Conservation (phyloP, 352 stramenopile genomes). For the Plasmopara viticola region DNA sequence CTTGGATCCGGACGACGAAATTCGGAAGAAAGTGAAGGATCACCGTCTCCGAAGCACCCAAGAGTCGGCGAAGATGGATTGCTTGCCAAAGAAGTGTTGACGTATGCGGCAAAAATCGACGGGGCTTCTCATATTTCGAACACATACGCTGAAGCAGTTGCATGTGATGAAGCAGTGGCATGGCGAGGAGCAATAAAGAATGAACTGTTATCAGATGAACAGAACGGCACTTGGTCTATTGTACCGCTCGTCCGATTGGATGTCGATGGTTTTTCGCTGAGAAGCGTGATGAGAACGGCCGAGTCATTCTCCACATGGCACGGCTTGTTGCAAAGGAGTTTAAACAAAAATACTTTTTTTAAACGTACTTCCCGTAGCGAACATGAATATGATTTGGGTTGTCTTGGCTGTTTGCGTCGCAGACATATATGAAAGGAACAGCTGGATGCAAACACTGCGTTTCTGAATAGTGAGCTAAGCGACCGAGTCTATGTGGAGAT, state of each 20-base stretch:
- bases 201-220: neutral
- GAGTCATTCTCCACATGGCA: neutral
- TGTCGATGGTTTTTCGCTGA: neutral
- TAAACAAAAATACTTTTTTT: neutral
- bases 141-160: conserved; percentile 6
- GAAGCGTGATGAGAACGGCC: neutral
- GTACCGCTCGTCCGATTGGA: neutral
- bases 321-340: neutral
- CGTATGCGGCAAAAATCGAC: neutral
- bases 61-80: neutral
- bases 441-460: too few species aligned
- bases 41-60: neutral
- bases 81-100: neutral
- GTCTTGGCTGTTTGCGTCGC: conserved; percentile 7
- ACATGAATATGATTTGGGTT: conserved; percentile 28
- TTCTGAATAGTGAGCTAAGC: too few species aligned
- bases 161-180: neutral
- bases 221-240: neutral
- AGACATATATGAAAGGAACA: conserved; percentile 3
- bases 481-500: conserved; percentile 23
- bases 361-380: conserved; percentile 17
- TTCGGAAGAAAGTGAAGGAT: neutral
- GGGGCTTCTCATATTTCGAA: neutral
- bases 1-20: neutral
- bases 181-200: neutral